These are phyloP conservation scores for Cichorium intybus DNA, from an alignment of 140 eudicot genomes.

Conservation along the genomic window DNA sequence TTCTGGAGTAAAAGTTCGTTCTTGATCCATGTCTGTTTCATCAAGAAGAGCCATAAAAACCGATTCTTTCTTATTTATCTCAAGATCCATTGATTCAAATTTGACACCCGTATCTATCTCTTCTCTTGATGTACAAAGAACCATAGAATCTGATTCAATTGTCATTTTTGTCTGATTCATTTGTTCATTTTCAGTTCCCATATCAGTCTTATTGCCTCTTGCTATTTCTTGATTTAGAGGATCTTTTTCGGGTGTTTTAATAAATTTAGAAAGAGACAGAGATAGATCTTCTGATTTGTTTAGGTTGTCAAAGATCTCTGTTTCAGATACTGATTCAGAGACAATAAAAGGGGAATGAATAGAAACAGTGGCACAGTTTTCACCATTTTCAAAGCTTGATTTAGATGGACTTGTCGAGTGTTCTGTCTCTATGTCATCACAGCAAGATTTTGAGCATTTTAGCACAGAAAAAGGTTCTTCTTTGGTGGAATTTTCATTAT, in stretches of 20 bases:
- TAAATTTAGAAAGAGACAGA: not conserved
- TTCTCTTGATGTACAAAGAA: conserved; percentile 5
- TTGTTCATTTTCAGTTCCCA: conserved; percentile 17
- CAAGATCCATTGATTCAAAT: conserved; percentile 6
- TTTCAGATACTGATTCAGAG: conserved; percentile 12
- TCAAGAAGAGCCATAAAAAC: conserved; percentile 12
- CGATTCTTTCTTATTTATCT: conserved; percentile 18
- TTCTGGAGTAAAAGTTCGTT: conserved; percentile 22
- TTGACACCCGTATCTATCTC: not conserved
- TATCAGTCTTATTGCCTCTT: conserved; percentile 12
- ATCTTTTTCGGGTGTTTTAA: conserved; percentile 7
- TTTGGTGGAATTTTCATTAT: conserved; percentile 4
- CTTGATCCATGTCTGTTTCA: conserved; percentile 11
- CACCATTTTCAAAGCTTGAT: conserved; percentile 3
- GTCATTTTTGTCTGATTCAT: conserved; percentile 11
- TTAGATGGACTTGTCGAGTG: no score
- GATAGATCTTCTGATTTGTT: conserved; percentile 11
- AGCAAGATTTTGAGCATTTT: not conserved
- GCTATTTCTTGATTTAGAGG: conserved; percentile 16
- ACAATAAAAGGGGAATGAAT: conserved; percentile 9
- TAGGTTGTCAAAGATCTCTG: not conserved
- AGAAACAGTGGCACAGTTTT: not conserved
- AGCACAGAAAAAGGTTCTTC: not conserved
- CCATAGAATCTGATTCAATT: conserved; percentile 13
- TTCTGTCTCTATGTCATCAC: no score